Evolutionary conservation across 2,329 filamentous ascomycete species (phyloP).

Genomic region (Ophiocordyceps camponoti-leonardi): DNA sequence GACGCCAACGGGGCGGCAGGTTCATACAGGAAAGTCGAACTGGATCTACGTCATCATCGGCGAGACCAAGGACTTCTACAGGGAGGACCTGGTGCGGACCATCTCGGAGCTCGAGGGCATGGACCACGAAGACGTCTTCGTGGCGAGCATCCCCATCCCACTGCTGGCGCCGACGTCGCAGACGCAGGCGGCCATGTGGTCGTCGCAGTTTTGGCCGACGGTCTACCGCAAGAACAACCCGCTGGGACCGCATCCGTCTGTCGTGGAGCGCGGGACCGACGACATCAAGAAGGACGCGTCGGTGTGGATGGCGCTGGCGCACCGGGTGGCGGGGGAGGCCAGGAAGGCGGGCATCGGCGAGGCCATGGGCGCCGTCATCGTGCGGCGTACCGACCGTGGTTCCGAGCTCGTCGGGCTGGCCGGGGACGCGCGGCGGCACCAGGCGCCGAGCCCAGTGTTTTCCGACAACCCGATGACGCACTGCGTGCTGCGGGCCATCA

Average conservation of each 20-base stretch:
- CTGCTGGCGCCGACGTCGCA: conserved; percentile 58
- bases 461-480: conserved; percentile 64
- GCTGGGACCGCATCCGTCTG: conserved; percentile 65
- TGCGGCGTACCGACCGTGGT: conserved; percentile 40
- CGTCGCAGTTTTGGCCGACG: conserved; percentile 63
- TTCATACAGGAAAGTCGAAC: conserved; percentile 41
- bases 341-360: conserved; percentile 44
- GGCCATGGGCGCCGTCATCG: conserved; percentile 56
- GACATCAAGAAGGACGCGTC: conserved; percentile 48
- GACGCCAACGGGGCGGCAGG: conserved; percentile 32
- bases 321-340: conserved; percentile 42
- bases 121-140: conserved; percentile 33
- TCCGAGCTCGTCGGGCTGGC: conserved; percentile 52
- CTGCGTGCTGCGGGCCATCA: conserved; percentile 61
- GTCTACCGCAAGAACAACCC: conserved; percentile 80
- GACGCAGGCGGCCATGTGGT: conserved; percentile 59
- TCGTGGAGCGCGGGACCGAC: conserved; percentile 51
- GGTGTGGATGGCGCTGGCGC: conserved; percentile 51
- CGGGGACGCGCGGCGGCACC: conserved; percentile 57
- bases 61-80: conserved; percentile 31
- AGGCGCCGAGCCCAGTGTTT: conserved; percentile 25
- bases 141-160: conserved; percentile 52
- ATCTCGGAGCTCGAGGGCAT: conserved; percentile 32
- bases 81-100: conserved; percentile 30
- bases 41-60: conserved; percentile 42